Evolutionary conservation across 306 rosid genomes (phyloP), one percentile per base, ranked within the genome.

Genomic region (Sesbania bispinosa): DNA sequence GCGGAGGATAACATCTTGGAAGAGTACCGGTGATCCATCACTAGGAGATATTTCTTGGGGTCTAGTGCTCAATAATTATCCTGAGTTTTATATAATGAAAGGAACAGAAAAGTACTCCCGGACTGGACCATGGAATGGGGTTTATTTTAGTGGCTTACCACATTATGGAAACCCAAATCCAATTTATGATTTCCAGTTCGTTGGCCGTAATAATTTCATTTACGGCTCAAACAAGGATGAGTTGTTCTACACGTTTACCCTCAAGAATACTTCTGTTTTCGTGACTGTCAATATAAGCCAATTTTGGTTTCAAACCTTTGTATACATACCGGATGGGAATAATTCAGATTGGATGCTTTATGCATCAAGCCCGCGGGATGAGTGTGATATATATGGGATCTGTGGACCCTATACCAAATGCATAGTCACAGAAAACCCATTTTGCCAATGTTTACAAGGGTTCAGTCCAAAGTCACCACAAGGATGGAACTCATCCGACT

Each of bases 331-430:
- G 82, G 0, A 0, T 0, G 43, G 19, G 16, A 9, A 0, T 10
- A 10, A 4, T 0, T 2, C 13, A 30, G 39, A 0, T 0, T 79
- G 85, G 89, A 20, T 1, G 26, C 2, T 4, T 6, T 15, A 3
- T 41, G 13, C 39, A 14, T 0, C 1, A 1, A 1, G 32, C 4
- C 65, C 78, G 0, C 0, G 0, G 4, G 81, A 85, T n/a, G 0
- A 0, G 0, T 88, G 88, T 57, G 92, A 83, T 5, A 0, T 0
- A 0, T 63, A 73, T 35, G 67, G 24, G 3, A 0, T 2, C 0
- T 88, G 88, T 70, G 89, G 89, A 32, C 11, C 80, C 19, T 3
- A 78, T 47, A 76, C 72, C 6, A 32, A 48, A 0, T 87, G 92
- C 52, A 3, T 0, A 1, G 43, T 10, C 2, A 35, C 10, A 2